These are phyloP conservation scores for Catharanthus roseus DNA, from an alignment of 257 asterid genomes.

Conservation along the genomic window DNA sequence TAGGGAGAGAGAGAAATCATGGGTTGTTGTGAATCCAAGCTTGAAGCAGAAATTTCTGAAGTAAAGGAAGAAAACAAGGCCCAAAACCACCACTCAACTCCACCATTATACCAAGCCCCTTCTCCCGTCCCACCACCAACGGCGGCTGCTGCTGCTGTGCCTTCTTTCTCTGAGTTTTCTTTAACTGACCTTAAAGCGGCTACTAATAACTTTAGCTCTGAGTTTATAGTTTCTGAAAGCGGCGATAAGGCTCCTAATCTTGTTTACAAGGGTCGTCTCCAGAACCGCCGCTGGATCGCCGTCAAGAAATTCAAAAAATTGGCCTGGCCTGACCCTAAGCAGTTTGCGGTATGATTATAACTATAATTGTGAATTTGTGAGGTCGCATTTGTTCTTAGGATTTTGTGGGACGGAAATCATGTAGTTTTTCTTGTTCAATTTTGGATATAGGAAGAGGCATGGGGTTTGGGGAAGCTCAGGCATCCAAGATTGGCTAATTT, in stretches of 20 bases:
- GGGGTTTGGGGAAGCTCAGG: constrained; percentile 63
- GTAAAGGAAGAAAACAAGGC: constrained; percentile 33
- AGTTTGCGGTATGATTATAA: constrained; percentile 51
- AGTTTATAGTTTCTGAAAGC: constrained; percentile 60
- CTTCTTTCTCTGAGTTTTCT: constrained; percentile 44
- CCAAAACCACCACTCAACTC: constrained; percentile 7
- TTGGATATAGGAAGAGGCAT: constrained; percentile 47
- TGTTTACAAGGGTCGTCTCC: constrained; percentile 62
- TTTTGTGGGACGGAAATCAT: neutral
- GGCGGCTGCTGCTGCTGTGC: constrained; percentile 28
- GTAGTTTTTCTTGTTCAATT: neutral
- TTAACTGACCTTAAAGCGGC: constrained; percentile 55
- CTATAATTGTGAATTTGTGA: neutral
- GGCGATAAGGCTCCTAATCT: constrained; percentile 67
- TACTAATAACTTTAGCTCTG: constrained; percentile 58
- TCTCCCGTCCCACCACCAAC: constrained; percentile 17
- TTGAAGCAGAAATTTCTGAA: constrained; percentile 35
- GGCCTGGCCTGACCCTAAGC: constrained; percentile 74
- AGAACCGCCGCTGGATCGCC: constrained; percentile 59
- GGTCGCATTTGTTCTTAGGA: neutral
- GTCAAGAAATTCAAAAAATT: constrained; percentile 56
- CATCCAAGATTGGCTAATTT: constrained; percentile 52
- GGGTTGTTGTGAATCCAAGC: constrained; percentile 54
- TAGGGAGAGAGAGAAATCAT: constrained; percentile 20
- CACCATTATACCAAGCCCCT: constrained; percentile 13